Evolutionary conservation across 805 yeast species (phyloP).

Genomic region (Yamadazyma nakazawae): DNA sequence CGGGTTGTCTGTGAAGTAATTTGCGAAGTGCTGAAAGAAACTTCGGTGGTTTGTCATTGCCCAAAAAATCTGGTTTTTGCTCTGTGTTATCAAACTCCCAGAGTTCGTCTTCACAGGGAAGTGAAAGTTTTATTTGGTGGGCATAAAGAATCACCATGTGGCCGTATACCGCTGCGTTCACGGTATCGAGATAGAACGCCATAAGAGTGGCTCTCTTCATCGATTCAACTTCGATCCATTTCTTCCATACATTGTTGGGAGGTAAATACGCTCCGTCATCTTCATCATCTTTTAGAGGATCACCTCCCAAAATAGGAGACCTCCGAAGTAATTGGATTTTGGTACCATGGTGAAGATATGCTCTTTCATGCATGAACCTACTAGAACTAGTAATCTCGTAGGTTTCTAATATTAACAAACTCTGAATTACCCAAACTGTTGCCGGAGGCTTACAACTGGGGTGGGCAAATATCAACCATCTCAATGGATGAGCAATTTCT

Average conservation of each 20-base stretch:
- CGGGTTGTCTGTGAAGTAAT: constrained; percentile 19
- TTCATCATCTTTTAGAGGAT: constrained; percentile 28
- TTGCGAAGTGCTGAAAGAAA: constrained; percentile 22
- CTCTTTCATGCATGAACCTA: constrained; percentile 68
- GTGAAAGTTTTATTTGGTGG: constrained; percentile 24
- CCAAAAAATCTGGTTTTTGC: constrained; percentile 12
- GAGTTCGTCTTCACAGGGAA: constrained; percentile 28
- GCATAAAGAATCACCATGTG: constrained; percentile 24
- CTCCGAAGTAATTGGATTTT: constrained; percentile 25
- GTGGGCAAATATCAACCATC: constrained; percentile 67
- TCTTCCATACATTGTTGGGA: constrained; percentile 22
- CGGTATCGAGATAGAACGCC: constrained; percentile 35
- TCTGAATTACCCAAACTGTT: constrained; percentile 67
- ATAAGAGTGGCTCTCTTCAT: constrained; percentile 33
- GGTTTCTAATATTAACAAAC: constrained; percentile 63
- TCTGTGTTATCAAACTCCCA: constrained; percentile 25
- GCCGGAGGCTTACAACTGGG: constrained; percentile 74
- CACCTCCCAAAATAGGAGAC: constrained; percentile 37
- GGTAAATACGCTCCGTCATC: constrained; percentile 18
- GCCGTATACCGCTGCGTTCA: constrained; percentile 35
- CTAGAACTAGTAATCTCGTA: constrained; percentile 68
- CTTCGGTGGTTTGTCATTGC: constrained; percentile 19
- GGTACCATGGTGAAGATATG: constrained; percentile 86
- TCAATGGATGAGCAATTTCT: constrained; percentile 51
- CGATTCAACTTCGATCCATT: constrained; percentile 38